These are phyloP conservation scores for Phytophthora rubi DNA, from an alignment of 352 stramenopile species.

Conservation along the genomic window DNA sequence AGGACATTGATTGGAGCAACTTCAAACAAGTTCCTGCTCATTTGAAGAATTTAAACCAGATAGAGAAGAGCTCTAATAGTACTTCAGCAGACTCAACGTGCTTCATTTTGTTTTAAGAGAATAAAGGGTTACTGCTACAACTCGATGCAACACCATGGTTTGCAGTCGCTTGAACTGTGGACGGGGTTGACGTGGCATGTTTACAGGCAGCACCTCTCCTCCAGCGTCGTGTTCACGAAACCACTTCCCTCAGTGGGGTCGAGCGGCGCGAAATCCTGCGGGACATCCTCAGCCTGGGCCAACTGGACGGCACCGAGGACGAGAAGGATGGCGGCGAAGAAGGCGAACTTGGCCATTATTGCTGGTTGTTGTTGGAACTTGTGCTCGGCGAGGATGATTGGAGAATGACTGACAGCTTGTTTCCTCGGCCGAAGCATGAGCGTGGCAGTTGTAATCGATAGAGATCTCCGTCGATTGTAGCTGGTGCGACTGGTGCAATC, in stretches of 20 bases:
- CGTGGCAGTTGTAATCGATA: too few relatives aligned
- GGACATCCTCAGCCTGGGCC: neutral
- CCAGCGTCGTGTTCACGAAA: neutral
- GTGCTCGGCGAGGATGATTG: constrained; percentile 3
- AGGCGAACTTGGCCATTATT: constrained; percentile 14
- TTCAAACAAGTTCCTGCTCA: too few relatives aligned
- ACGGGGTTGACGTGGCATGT: too few relatives aligned
- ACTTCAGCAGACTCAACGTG: too few relatives aligned
- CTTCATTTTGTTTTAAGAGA: too few relatives aligned
- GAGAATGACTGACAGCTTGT: neutral
- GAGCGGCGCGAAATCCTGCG: neutral
- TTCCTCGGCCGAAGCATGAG: too few relatives aligned
- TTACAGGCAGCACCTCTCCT: neutral
- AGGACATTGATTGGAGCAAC: too few relatives aligned
- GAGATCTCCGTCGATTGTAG: too few relatives aligned
- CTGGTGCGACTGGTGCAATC: too few relatives aligned
- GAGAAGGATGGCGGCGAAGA: constrained; percentile 11
- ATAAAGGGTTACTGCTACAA: too few relatives aligned
- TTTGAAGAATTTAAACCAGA: too few relatives aligned
- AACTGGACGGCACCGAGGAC: neutral
- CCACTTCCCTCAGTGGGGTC: neutral
- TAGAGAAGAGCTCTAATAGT: too few relatives aligned
- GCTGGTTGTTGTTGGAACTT: neutral
- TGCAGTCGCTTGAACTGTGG: neutral
- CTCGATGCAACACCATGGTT: neutral